These are phyloP conservation scores for Nigrospora oryzae DNA, from an alignment of 2,329 filamentous ascomycete genomes.

Conservation along the genomic window DNA sequence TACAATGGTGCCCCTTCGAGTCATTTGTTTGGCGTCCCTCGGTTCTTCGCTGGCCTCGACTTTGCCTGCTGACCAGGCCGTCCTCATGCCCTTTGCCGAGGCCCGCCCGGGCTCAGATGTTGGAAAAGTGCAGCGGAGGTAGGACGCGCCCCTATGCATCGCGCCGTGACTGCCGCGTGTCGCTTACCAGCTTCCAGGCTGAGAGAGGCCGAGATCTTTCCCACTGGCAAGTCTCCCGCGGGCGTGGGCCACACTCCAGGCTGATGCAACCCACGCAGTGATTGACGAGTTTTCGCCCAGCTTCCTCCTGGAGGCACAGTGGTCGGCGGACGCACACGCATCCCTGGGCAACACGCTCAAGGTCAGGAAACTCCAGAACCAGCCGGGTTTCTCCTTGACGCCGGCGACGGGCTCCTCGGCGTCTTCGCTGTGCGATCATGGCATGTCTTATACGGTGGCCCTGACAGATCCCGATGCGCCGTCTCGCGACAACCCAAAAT, in stretches of 20 bases:
- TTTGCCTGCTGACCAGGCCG: too few relatives aligned
- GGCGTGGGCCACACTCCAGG: too few relatives aligned
- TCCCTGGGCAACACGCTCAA: constrained; percentile 42
- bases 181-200: not conserved
- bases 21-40: too few relatives aligned
- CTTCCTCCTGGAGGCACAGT: constrained; percentile 40
- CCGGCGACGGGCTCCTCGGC: constrained; percentile 8
- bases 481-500: constrained; percentile 30
- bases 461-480: constrained; percentile 35
- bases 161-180: too few relatives aligned
- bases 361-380: constrained; percentile 22
- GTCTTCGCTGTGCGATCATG: not conserved
- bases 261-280: constrained; percentile 26
- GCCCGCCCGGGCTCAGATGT: too few relatives aligned
- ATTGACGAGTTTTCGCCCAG: constrained; percentile 50
- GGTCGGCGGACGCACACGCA: constrained; percentile 30
- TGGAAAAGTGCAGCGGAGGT: too few relatives aligned
- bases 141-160: too few relatives aligned
- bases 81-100: too few relatives aligned
- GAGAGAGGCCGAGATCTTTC: constrained; percentile 1
- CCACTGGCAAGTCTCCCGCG: not conserved
- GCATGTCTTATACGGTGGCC: constrained; percentile 20
- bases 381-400: constrained; percentile 22
- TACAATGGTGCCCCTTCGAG: too few relatives aligned
- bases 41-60: too few relatives aligned